Conservation (phyloP, 2,329 filamentous ascomycete species). For the Chrysosporium queenslandicum region DNA sequence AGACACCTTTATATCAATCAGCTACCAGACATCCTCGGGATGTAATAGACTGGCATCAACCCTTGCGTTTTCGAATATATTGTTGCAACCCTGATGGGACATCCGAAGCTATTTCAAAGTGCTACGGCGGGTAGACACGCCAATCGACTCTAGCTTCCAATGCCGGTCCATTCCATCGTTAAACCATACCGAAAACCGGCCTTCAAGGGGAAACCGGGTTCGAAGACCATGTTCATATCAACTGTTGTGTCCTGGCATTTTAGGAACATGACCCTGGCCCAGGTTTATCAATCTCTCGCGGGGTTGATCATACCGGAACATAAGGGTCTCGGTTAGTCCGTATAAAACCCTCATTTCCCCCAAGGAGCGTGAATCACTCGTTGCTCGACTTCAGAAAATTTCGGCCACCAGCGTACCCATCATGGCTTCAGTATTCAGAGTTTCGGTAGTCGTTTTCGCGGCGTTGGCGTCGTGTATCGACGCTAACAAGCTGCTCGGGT, state of each 20-base stretch:
- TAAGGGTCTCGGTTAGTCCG: neutral
- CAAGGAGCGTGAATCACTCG: neutral
- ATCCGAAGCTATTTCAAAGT: neutral
- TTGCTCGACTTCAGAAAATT: neutral
- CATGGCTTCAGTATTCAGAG: constrained; percentile 2
- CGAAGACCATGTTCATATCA: neutral
- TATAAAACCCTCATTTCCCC: no score
- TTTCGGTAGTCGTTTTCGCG: neutral
- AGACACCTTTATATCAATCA: neutral
- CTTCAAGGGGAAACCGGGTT: neutral
- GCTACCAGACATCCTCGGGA: neutral
- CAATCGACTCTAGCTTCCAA: neutral
- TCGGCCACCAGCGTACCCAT: neutral
- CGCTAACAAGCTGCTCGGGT: constrained; percentile 5
- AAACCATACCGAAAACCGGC: neutral
- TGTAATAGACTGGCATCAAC: neutral
- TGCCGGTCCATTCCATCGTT: neutral
- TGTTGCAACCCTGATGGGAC: constrained; percentile 4
- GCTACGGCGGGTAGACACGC: neutral
- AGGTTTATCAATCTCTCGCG: neutral
- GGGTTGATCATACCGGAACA: neutral
- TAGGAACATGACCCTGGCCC: neutral
- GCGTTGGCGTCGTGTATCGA: constrained; percentile 2
- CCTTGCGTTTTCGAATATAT: neutral
- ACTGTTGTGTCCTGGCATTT: neutral